phyloP scores from a whole-genome alignment of 805 yeast genomes.

The Metschnikowia santaceciliae region DNA sequence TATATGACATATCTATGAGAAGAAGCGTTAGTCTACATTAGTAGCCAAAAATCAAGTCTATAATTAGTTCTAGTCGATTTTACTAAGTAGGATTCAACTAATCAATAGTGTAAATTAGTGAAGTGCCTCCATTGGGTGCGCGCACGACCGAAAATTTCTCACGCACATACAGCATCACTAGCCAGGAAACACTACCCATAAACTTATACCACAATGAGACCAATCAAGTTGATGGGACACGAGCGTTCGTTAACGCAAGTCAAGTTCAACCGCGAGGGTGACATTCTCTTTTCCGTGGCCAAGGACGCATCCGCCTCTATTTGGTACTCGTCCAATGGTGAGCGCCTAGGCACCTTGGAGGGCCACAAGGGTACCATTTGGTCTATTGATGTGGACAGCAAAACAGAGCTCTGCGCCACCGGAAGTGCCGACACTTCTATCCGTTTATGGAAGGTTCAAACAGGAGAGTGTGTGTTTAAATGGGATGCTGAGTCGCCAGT shows the following conservation, averaged over 20 bases:
- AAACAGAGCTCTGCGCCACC: conserved; percentile 69
- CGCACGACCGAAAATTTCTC: conserved; percentile 8
- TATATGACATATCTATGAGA: too few species aligned
- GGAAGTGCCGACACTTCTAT: conserved; percentile 89
- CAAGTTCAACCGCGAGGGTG: conserved; percentile 94
- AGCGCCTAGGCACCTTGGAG: conserved; percentile 86
- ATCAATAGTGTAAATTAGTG: too few species aligned
- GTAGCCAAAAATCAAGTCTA: too few species aligned
- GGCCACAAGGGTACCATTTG: conserved; percentile 90
- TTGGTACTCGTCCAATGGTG: conserved; percentile 96
- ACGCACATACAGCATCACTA: neutral
- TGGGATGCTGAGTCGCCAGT: conserved; percentile 83
- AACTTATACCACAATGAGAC: conserved; percentile 33
- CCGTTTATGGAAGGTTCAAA: conserved; percentile 77
- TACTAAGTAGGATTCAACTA: too few species aligned
- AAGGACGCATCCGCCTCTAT: conserved; percentile 86
- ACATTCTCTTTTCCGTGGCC: conserved; percentile 84
- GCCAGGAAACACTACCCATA: neutral
- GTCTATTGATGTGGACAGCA: conserved; percentile 82
- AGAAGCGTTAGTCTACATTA: too few species aligned
- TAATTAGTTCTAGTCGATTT: too few species aligned
- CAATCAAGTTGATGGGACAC: conserved; percentile 79
- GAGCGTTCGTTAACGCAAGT: conserved; percentile 97
- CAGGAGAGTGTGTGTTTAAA: conserved; percentile 70
- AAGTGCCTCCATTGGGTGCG: neutral